Conservation (phyloP, 192 early-diverging fungal species). For the Coemansia reversa region DNA sequence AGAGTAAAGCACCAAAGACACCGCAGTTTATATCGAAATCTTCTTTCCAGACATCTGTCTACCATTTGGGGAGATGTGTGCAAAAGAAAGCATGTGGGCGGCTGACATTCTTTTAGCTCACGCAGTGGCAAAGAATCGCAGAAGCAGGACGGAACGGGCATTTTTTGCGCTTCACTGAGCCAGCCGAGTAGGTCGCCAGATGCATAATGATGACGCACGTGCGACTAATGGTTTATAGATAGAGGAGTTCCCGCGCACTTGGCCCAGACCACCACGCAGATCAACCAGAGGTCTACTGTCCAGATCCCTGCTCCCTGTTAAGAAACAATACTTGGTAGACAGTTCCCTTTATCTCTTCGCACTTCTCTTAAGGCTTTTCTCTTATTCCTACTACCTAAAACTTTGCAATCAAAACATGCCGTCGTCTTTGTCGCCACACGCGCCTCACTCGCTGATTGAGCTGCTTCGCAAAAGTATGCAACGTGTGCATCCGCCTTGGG, state of each 20-base stretch:
- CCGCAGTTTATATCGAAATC: constrained; percentile 1
- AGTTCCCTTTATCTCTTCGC: background rate
- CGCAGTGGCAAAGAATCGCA: background rate
- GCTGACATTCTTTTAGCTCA: background rate
- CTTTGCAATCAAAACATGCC: background rate
- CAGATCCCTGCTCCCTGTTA: constrained; percentile 2
- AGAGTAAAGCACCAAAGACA: background rate
- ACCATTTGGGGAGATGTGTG: constrained; percentile 9
- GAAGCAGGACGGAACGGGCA: constrained; percentile 9
- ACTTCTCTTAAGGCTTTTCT: background rate
- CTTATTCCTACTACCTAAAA: background rate
- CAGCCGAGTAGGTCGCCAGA: background rate
- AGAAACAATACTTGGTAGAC: background rate
- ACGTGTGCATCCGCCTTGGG: background rate
- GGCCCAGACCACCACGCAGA: constrained; percentile 12
- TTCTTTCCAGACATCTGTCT: background rate
- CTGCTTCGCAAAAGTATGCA: constrained; percentile 38
- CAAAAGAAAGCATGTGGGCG: background rate
- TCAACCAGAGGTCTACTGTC: background rate
- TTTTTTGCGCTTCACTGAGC: constrained; percentile 8
- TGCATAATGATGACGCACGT: constrained; percentile 2
- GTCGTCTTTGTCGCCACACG: background rate
- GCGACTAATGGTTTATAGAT: background rate
- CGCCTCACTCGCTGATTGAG: constrained; percentile 34
- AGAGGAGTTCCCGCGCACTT: background rate